phyloP scores from a whole-genome alignment of 768 basidiomycete species.

The Cystobasidium ongulense region DNA sequence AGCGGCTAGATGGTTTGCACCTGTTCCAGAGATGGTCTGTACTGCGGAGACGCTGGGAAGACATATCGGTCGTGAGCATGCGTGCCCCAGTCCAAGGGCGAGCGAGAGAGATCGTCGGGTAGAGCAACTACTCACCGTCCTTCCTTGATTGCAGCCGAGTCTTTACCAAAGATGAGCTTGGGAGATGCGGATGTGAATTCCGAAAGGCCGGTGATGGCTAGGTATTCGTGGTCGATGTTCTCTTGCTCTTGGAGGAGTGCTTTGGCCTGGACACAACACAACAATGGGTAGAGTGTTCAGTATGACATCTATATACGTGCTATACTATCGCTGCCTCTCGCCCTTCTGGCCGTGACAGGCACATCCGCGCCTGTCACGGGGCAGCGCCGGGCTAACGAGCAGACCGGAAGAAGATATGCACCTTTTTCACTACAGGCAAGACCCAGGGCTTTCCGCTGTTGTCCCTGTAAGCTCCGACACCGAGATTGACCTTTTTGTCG shows the following conservation, averaged over 20 bases:
- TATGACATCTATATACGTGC: too few species aligned
- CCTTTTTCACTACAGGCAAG: slow-evolving; percentile 78
- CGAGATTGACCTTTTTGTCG: slow-evolving; percentile 89
- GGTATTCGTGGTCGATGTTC: slow-evolving; percentile 84
- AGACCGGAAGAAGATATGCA: slow-evolving; percentile 41
- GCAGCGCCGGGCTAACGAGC: neutral
- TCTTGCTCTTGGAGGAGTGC: slow-evolving; percentile 55
- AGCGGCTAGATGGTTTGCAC: slow-evolving; percentile 89
- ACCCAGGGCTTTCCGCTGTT: slow-evolving; percentile 91
- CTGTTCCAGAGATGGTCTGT: slow-evolving; percentile 95
- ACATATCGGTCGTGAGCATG: neutral
- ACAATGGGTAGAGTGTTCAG: neutral
- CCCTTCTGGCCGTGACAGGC: neutral
- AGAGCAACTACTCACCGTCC: slow-evolving; percentile 69
- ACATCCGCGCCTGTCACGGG: neutral
- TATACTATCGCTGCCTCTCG: too few species aligned
- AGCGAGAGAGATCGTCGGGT: slow-evolving; percentile 85
- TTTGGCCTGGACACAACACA: slow-evolving; percentile 61
- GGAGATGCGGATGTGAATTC: slow-evolving; percentile 78
- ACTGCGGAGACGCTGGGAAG: slow-evolving; percentile 65
- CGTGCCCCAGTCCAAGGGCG: too few species aligned
- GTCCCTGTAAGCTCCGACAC: slow-evolving; percentile 94
- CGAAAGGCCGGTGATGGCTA: slow-evolving; percentile 83
- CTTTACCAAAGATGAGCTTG: slow-evolving; percentile 80
- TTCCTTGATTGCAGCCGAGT: slow-evolving; percentile 63